Percentiles rank a stretch among this genome's conserved stretches.
These are phyloP conservation scores for Tetragonia tetragonoides DNA, from an alignment of 148 eudicot genomes.

Conservation along the genomic window DNA sequence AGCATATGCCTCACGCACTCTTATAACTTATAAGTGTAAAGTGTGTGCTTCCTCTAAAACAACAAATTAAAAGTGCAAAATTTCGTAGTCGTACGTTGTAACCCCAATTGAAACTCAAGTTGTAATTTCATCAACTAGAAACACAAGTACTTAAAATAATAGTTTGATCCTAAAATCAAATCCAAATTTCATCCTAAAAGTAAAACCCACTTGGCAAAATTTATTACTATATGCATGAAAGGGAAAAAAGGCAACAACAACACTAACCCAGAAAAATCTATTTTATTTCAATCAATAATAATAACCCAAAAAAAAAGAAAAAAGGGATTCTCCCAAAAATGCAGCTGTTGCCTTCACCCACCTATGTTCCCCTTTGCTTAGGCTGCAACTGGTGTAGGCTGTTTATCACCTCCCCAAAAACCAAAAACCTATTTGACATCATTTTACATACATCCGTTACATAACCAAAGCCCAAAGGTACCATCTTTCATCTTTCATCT, in stretches of 20 bases:
- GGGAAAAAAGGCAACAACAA: not conserved
- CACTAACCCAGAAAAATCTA: too few species aligned
- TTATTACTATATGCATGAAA: too few species aligned
- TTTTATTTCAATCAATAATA: too few species aligned
- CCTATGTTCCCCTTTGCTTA: constrained; percentile 2
- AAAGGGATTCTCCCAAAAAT: constrained; percentile 13
- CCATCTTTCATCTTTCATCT: not conserved
- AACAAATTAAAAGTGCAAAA: too few species aligned
- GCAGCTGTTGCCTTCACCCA: constrained; percentile 32
- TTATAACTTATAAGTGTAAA: too few species aligned
- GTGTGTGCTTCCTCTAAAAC: too few species aligned
- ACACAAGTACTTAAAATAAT: too few species aligned
- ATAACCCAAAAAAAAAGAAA: not conserved
- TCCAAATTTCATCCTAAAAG: not conserved
- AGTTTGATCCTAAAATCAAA: not conserved
- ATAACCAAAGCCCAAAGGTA: too few species aligned
- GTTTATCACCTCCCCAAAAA: not conserved
- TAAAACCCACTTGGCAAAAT: not conserved
- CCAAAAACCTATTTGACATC: not conserved
- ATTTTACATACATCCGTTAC: not conserved
- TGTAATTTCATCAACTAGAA: not conserved
- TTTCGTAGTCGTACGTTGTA: too few species aligned
- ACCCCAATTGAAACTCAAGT: not conserved
- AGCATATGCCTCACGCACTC: too few species aligned
- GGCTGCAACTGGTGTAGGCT: constrained; percentile 43